Conservation (phyloP, 2,329 filamentous ascomycete species). For the Leptosphaerulina australis region DNA sequence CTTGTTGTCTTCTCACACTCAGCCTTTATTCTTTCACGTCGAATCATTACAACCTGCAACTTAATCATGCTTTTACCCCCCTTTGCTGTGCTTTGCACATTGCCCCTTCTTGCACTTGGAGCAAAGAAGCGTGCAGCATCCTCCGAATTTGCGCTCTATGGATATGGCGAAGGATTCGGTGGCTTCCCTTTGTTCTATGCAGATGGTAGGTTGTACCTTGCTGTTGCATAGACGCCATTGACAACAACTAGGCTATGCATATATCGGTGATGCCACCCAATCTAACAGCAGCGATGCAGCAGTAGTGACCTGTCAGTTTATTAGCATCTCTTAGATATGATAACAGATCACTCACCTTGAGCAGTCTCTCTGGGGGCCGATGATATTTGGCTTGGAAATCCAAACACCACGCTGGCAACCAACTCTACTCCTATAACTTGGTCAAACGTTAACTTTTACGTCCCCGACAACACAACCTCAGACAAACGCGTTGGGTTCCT, state of each 20-base stretch:
- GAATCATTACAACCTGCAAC: neutral
- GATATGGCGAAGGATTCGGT: constrained; percentile 24
- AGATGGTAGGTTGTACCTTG: constrained; percentile 17
- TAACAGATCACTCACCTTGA: neutral
- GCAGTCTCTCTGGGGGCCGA: constrained; percentile 18
- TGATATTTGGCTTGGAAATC: constrained; percentile 21
- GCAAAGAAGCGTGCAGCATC: constrained; percentile 18
- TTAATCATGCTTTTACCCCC: constrained; percentile 7
- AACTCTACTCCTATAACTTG: constrained; percentile 17
- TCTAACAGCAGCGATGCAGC: constrained; percentile 28
- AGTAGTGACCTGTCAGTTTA: constrained; percentile 22
- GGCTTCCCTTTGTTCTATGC: constrained; percentile 29
- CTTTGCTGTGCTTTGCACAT: constrained; percentile 16
- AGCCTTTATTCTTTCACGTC: too few species aligned
- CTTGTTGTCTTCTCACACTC: neutral
- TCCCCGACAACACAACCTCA: constrained; percentile 14
- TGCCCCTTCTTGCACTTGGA: constrained; percentile 25
- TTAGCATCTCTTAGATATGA: neutral
- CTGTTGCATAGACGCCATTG: neutral
- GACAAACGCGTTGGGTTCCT: constrained; percentile 28
- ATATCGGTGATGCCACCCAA: constrained; percentile 21
- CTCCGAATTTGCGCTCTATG: constrained; percentile 22
- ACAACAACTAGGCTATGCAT: constrained; percentile 25
- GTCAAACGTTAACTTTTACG: constrained; percentile 26
- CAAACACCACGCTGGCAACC: constrained; percentile 21